Evolutionary conservation across 2,329 filamentous ascomycete genomes (phyloP), one percentile per base, ranked within the genome.

Genomic region (Penicillium psychrosexuale): DNA sequence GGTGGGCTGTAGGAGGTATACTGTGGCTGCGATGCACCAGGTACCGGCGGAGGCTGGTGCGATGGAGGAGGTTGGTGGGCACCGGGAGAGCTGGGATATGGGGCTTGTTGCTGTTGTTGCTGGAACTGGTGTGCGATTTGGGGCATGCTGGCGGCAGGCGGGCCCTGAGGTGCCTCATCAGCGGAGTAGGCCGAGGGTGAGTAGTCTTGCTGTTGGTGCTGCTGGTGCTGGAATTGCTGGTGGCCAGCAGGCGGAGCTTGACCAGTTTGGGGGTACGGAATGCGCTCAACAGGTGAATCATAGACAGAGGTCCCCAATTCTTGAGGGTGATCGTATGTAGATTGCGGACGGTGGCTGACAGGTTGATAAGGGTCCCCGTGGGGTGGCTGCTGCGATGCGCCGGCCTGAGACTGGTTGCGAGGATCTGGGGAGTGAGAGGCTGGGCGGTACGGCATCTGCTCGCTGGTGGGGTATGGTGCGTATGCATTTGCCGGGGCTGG

Each of bases 251-350:
- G 58, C 9, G 68, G 66, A 3, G 61, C 64, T 59, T 64, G 63
- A n/a, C 61, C 61, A 7, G 55, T 61, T 27, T 66, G 61, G 12
- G 66, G 64, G 51, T 73, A 77, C 17, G 69, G 65, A 51, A 72
- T 66, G 42, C 72, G 69, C 53, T 76, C 83, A 37, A 89, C 80
- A 39, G 88, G 89, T 3, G 88, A 89, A 71, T 91, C 88, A 66
- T 91, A 92, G 9, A 84, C 84, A 1, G 88, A 89, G 0, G 89
- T 91, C 27, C 88, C 87, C 44, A 93, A 78, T 74, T 93, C 89
- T 72, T 92, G 89, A 0, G 89, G 85, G 60, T 84, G 83, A 28
- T 86, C 85, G 63, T 88, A 88, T 11, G 84, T 88, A 70, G 84
- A 87, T 66, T 86, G 82, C 3, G 85, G 86, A 15, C 82, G 83